Conservation (phyloP, 768 basidiomycete species). For the Mycena albidolilacea region DNA sequence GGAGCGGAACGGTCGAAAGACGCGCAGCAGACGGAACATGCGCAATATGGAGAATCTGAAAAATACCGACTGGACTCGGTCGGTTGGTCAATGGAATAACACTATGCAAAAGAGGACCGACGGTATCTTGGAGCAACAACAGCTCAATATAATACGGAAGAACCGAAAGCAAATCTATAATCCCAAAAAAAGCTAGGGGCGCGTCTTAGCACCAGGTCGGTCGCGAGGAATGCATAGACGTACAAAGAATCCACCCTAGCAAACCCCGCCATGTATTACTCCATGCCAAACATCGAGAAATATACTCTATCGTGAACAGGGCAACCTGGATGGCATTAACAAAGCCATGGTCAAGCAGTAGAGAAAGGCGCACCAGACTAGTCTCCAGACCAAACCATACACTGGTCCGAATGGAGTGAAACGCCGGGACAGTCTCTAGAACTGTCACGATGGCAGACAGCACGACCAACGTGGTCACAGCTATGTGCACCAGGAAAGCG, state of each 20-base stretch:
- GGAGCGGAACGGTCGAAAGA: constrained; percentile 91
- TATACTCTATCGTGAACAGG: constrained; percentile 90
- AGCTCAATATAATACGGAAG: constrained; percentile 93
- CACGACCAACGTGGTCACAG: constrained; percentile 71
- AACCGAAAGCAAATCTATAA: constrained; percentile 89
- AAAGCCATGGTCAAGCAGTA: background rate
- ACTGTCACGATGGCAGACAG: constrained; percentile 83
- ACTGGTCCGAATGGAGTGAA: constrained; percentile 76
- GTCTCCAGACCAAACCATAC: constrained; percentile 94
- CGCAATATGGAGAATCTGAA: constrained; percentile 94
- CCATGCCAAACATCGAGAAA: constrained; percentile 82
- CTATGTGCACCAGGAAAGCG: constrained; percentile 68
- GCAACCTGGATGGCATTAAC: constrained; percentile 60
- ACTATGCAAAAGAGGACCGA: constrained; percentile 53
- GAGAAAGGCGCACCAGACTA: constrained; percentile 56
- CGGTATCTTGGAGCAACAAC: constrained; percentile 87
- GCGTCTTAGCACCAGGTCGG: constrained; percentile 35
- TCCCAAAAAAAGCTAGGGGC: constrained; percentile 80
- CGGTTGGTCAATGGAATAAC: constrained; percentile 10
- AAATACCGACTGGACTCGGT: constrained; percentile 73
- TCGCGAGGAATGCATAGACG: constrained; percentile 39
- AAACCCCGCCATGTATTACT: constrained; percentile 75
- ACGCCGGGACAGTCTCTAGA: constrained; percentile 84
- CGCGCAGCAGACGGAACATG: constrained; percentile 90
- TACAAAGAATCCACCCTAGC: constrained; percentile 79